Base-by-base conservation (phyloP, 139 green algal genomes). In the Pleodorina starrii region DNA sequence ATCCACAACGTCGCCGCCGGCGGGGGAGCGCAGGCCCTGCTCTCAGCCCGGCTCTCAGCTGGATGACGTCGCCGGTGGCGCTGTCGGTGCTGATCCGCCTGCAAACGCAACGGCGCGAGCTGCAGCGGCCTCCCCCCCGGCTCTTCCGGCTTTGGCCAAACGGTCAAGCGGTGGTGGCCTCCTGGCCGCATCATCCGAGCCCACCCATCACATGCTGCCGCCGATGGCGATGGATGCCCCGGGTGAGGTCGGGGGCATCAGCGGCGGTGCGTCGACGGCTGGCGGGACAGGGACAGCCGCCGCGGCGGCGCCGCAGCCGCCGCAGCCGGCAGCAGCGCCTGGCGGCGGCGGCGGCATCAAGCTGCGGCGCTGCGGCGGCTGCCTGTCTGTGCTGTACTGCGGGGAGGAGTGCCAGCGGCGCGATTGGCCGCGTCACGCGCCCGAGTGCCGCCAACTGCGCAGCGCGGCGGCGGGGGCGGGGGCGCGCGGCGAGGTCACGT, bases 331-430 rank as follows among this genome's bases (percentile, higher is more conserved):
- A 14, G 9, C 74, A 40, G 44, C 5, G 43, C 46, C 11, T 0
- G 16, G 11, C 76, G 48, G 11, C 44, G 9, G 27, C 44, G 40
- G 44, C 74, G 74, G 25, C 44, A 40, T 19, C 16, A 81, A 81
- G 59, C 80, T 87, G 29, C 40, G 60, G 27, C 80, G 80, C 29
- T 87, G 80, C 60, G 80, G 80, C 42, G 80, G 59, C 42, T 87
- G 80, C 60, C 80, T 87, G 27, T 7, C 29, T 0, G 80, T 63
- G 80, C 51, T 44, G 59, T 87, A 87, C 80, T 87, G 80, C 60
- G n/a, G 80, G 0, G 42, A n/a, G 42, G 60, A 60, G 32, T 87
- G 80, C 36, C 80, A 87, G 80, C 80, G 80, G 29, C 29, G 12
- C 7, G 59, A 87, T 59, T 87, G 80, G 80, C 59, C 80, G 2